phyloP scores from a whole-genome alignment of 169 alveolate species.

The Toxoplasma gondii region DNA sequence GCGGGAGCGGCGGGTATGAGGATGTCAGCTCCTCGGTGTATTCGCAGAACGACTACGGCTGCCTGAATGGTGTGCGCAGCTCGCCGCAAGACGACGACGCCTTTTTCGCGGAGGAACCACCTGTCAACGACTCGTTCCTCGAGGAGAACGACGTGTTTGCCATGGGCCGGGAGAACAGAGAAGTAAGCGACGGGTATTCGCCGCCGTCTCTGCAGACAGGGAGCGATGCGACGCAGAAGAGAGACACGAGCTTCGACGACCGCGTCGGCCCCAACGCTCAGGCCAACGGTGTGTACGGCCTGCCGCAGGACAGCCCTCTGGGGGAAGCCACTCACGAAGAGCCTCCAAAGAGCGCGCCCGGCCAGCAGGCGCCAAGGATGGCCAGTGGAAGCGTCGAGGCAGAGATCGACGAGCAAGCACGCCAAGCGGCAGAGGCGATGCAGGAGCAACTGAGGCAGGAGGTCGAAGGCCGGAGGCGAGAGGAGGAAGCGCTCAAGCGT shows the following conservation, averaged over 20 bases:
- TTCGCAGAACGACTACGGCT: background rate
- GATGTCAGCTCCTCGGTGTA: background rate
- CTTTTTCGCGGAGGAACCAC: background rate
- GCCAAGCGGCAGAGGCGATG: background rate
- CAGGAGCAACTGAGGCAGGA: conserved; percentile 25
- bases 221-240: background rate
- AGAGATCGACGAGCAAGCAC: background rate
- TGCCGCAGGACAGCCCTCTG: background rate
- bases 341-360: background rate
- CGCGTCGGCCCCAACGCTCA: background rate
- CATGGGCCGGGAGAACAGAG: background rate
- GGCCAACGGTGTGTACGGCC: background rate
- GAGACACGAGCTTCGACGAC: background rate
- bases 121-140: background rate
- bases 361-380: background rate
- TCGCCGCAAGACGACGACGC: background rate
- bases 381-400: background rate
- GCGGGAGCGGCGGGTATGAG: background rate
- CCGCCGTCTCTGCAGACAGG: background rate
- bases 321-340: background rate
- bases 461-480: conserved; percentile 9
- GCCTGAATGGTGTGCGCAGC: background rate
- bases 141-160: background rate
- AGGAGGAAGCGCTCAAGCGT: background rate
- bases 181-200: background rate